Percentiles rank a stretch among this genome's conserved stretches.
phyloP scores from a whole-genome alignment of 2,329 filamentous ascomycete genomes.

The Colletotrichum cereale region DNA sequence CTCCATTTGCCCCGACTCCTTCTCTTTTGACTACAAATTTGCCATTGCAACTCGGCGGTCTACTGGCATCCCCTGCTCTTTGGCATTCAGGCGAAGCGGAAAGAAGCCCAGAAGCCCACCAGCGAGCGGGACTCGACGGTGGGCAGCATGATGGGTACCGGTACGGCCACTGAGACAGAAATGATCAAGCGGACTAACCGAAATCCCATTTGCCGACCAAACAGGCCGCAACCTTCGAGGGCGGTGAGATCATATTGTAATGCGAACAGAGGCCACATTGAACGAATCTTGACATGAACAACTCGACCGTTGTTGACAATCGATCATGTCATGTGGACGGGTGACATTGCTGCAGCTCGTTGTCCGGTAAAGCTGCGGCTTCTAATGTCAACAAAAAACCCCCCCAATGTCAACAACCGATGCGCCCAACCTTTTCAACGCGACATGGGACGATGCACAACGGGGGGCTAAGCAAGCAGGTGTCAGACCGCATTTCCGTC shows the following conservation, averaged over 20 bases:
- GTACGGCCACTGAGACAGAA: slow-evolving; percentile 21
- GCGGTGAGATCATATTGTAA: slow-evolving; percentile 9
- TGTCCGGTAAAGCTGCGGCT: slow-evolving; percentile 28
- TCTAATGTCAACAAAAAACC: slow-evolving; percentile 31
- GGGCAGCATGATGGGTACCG: slow-evolving; percentile 4
- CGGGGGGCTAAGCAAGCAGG: slow-evolving; percentile 14
- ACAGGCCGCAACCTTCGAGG: slow-evolving; percentile 8
- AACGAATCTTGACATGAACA: not conserved
- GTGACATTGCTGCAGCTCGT: slow-evolving; percentile 33
- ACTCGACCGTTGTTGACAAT: not conserved
- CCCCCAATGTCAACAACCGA: slow-evolving; percentile 36
- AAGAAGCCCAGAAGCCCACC: slow-evolving; percentile 8
- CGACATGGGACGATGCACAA: slow-evolving; percentile 40
- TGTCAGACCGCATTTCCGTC: slow-evolving; percentile 29
- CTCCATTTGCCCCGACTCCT: not conserved
- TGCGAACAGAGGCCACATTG: not conserved
- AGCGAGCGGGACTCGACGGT: slow-evolving; percentile 20
- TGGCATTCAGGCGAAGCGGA: slow-evolving; percentile 28
- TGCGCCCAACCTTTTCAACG: slow-evolving; percentile 17
- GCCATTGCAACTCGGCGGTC: not conserved
- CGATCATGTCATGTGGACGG: not conserved
- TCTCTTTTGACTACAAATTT: not conserved
- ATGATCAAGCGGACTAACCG: slow-evolving; percentile 26
- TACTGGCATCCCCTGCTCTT: slow-evolving; percentile 8
- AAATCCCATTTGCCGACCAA: slow-evolving; percentile 24